Evolutionary conservation across 495 filamentous ascomycete genomes (phyloP).

Genomic region (Acidomyces sp.): DNA sequence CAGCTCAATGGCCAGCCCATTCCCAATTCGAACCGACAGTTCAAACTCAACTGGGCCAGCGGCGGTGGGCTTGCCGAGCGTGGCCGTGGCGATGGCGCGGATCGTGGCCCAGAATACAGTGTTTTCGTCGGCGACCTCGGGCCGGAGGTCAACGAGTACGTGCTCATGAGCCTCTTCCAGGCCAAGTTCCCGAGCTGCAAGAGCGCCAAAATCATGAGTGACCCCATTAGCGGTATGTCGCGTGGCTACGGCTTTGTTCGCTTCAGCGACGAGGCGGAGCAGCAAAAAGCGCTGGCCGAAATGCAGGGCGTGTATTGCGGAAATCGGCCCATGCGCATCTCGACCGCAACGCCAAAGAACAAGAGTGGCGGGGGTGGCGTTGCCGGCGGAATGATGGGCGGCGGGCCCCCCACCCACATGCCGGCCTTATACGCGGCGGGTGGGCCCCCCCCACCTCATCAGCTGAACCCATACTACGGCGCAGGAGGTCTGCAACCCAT

Average conservation of each 20-base stretch:
- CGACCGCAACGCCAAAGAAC: slow-evolving; percentile 95
- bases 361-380: slow-evolving; percentile 51
- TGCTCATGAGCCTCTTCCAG: slow-evolving; percentile 93
- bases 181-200: slow-evolving; percentile 93
- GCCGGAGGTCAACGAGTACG: slow-evolving; percentile 97
- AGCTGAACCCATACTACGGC: slow-evolving; percentile 48
- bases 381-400: slow-evolving; percentile 34
- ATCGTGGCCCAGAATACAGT: slow-evolving; percentile 87
- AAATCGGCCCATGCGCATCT: slow-evolving; percentile 97
- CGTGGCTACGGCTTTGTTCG: slow-evolving; percentile 97
- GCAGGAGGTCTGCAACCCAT: slow-evolving; percentile 86
- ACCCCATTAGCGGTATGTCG: slow-evolving; percentile 94
- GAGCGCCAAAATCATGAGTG: slow-evolving; percentile 99
- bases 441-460: slow-evolving; percentile 26
- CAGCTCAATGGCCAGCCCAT: slow-evolving; percentile 79
- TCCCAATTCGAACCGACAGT: slow-evolving; percentile 85
- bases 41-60: slow-evolving; percentile 99
- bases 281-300: slow-evolving; percentile 86
- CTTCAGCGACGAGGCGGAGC: slow-evolving; percentile 86
- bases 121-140: slow-evolving; percentile 98
- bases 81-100: slow-evolving; percentile 83
- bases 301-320: slow-evolving; percentile 99
- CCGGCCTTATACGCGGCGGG: slow-evolving; percentile 31
- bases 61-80: slow-evolving; percentile 91
- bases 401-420: slow-evolving; percentile 22